phyloP scores from a whole-genome alignment of 768 basidiomycete genomes.

The Naganishia vaughanmartiniae region DNA sequence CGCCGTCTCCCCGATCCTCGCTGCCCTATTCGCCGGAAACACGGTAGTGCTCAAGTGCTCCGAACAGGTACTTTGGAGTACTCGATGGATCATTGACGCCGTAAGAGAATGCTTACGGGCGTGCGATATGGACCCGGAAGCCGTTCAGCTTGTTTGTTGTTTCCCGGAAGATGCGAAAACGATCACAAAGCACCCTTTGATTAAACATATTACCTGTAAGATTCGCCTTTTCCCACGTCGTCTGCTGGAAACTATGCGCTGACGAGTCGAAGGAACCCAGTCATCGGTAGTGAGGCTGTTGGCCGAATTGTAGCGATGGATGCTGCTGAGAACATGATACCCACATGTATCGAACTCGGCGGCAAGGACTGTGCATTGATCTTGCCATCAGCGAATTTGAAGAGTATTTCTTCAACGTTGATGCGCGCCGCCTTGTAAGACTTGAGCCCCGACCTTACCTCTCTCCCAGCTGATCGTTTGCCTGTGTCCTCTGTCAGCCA shows the following conservation, averaged over 20 bases:
- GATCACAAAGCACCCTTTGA: slow-evolving; percentile 69
- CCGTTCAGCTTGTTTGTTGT: slow-evolving; percentile 90
- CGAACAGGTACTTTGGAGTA: slow-evolving; percentile 77
- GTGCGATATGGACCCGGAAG: slow-evolving; percentile 77
- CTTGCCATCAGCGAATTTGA: slow-evolving; percentile 76
- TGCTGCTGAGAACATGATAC: slow-evolving; percentile 81
- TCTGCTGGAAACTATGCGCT: neutral
- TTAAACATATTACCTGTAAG: slow-evolving; percentile 80
- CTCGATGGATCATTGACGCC: slow-evolving; percentile 67
- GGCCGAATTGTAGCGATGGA: slow-evolving; percentile 69
- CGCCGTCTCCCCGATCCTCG: slow-evolving; percentile 86
- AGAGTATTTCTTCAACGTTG: slow-evolving; percentile 75
- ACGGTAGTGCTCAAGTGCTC: slow-evolving; percentile 76
- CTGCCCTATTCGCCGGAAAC: slow-evolving; percentile 86
- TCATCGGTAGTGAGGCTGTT: slow-evolving; percentile 52
- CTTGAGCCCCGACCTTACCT: neutral
- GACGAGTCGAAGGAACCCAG: slow-evolving; percentile 30
- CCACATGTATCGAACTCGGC: slow-evolving; percentile 91
- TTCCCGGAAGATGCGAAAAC: slow-evolving; percentile 81
- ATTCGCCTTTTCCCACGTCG: neutral
- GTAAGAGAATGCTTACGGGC: slow-evolving; percentile 71
- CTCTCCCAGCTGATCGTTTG: neutral
- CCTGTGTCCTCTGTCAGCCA: slow-evolving; percentile 59
- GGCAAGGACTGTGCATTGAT: slow-evolving; percentile 93
- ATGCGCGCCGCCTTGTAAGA: slow-evolving; percentile 90